Evolutionary conservation across 768 basidiomycete genomes (phyloP).

Genomic region (Pleurotus ostreatus): DNA sequence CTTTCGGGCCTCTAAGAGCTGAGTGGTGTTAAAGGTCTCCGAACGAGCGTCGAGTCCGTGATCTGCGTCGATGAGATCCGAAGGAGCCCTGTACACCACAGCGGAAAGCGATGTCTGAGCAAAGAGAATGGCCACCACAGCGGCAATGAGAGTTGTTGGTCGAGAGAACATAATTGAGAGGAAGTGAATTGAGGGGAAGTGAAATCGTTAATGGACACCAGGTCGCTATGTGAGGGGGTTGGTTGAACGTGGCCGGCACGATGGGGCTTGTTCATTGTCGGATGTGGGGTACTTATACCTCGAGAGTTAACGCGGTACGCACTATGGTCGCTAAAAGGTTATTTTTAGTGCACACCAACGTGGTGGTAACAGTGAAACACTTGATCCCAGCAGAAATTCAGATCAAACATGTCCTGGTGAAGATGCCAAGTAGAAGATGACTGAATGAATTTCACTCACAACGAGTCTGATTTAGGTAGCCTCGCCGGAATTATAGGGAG

Average conservation of each 20-base stretch:
- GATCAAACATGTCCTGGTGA: too few relatives aligned
- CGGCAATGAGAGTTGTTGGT: background rate
- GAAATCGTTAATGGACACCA: conserved; percentile 1
- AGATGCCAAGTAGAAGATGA: too few relatives aligned
- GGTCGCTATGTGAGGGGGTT: background rate
- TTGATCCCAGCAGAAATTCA: too few relatives aligned
- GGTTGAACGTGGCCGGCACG: conserved; percentile 6
- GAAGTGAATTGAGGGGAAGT: background rate
- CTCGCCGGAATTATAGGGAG: too few relatives aligned
- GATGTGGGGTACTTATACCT: background rate
- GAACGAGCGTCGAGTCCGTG: background rate
- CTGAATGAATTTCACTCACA: too few relatives aligned
- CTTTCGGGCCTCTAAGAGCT: background rate
- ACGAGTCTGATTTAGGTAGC: too few relatives aligned
- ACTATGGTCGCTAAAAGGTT: too few relatives aligned
- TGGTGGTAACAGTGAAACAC: too few relatives aligned
- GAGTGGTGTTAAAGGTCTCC: background rate
- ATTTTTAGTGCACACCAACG: too few relatives aligned
- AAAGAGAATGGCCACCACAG: background rate
- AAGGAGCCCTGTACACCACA: background rate
- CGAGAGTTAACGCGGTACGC: background rate
- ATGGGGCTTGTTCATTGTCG: background rate
- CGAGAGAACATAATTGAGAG: background rate
- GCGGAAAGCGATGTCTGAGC: background rate
- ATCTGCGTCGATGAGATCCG: background rate